Conservation (phyloP, 2,329 filamentous ascomycete species). For the Fusarium praegraminearum region DNA sequence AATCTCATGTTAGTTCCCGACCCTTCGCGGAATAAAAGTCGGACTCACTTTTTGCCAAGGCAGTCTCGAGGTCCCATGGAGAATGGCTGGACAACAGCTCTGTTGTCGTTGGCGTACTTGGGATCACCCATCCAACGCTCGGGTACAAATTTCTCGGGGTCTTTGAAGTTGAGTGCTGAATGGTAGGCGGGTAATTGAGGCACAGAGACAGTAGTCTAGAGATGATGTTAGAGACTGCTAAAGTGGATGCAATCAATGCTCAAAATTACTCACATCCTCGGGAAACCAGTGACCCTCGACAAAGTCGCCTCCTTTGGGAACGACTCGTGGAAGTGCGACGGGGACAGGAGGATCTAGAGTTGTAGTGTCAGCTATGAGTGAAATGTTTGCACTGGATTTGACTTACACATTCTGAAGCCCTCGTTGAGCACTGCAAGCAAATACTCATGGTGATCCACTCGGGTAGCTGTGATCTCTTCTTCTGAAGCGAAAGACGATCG, state of each 20-base stretch:
- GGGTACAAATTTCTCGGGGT: background rate
- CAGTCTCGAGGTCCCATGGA: slow-evolving; percentile 12
- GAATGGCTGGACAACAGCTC: background rate
- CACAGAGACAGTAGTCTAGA: background rate
- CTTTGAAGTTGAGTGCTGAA: slow-evolving; percentile 3
- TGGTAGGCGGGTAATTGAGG: slow-evolving; percentile 2
- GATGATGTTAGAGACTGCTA: fast-evolving
- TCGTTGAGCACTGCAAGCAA: slow-evolving; percentile 1
- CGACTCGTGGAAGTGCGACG: background rate
- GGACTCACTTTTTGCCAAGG: slow-evolving; percentile 18
- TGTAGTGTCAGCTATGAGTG: background rate
- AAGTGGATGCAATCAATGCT: fast-evolving
- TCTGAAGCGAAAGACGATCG: background rate
- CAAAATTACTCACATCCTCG: background rate
- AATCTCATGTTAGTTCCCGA: background rate
- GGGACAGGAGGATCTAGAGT: slow-evolving; percentile 7
- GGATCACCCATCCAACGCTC: slow-evolving; percentile 15
- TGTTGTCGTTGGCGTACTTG: background rate
- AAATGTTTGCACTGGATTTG: fast-evolving
- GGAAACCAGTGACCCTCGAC: slow-evolving; percentile 13
- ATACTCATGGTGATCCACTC: slow-evolving; percentile 21
- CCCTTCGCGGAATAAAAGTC: fast-evolving
- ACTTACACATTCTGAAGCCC: slow-evolving; percentile 7
- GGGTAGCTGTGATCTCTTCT: background rate
- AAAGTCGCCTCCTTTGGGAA: background rate